A percentile compares a stretch with the other conserved stretches of the same genome.
Conservation (phyloP, 2,329 filamentous ascomycete species). For the Colletotrichum chlorophyti region DNA sequence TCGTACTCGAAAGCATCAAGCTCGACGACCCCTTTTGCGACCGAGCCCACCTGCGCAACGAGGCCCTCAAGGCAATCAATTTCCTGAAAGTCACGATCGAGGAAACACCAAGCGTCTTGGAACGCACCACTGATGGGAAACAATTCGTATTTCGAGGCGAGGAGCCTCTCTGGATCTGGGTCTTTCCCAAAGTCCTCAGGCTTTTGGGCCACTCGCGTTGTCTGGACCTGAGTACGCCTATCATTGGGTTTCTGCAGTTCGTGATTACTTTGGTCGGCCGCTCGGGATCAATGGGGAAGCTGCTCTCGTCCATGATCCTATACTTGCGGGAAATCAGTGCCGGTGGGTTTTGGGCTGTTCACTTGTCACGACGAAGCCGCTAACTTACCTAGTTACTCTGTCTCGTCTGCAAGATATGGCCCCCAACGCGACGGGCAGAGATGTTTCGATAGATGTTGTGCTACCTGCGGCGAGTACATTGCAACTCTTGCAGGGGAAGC, state of each 20-base stretch:
- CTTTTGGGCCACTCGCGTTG: constrained; percentile 62
- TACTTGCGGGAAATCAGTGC: constrained; percentile 58
- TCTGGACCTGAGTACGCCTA: constrained; percentile 53
- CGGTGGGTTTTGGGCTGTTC: constrained; percentile 42
- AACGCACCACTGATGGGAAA: constrained; percentile 48
- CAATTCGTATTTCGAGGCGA: constrained; percentile 58
- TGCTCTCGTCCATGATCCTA: constrained; percentile 49
- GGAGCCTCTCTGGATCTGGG: constrained; percentile 72
- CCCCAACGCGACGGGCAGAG: constrained; percentile 34
- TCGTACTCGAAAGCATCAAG: constrained; percentile 74
- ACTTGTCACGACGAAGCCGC: not conserved
- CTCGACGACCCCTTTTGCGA: constrained; percentile 74
- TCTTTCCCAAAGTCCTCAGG: constrained; percentile 63
- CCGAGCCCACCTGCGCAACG: constrained; percentile 58
- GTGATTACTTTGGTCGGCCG: constrained; percentile 53
- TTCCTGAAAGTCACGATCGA: constrained; percentile 78
- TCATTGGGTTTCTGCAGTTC: constrained; percentile 60
- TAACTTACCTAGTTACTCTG: constrained; percentile 38
- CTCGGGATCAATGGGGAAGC: constrained; percentile 54
- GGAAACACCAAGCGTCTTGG: constrained; percentile 75
- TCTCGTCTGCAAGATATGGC: constrained; percentile 42
- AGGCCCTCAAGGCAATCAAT: constrained; percentile 75
- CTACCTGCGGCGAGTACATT: constrained; percentile 50
- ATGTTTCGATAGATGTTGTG: constrained; percentile 36
- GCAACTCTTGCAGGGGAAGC: constrained; percentile 39